phyloP scores from a whole-genome alignment of 2,329 filamentous ascomycete species.

The Albifimbria verrucaria region DNA sequence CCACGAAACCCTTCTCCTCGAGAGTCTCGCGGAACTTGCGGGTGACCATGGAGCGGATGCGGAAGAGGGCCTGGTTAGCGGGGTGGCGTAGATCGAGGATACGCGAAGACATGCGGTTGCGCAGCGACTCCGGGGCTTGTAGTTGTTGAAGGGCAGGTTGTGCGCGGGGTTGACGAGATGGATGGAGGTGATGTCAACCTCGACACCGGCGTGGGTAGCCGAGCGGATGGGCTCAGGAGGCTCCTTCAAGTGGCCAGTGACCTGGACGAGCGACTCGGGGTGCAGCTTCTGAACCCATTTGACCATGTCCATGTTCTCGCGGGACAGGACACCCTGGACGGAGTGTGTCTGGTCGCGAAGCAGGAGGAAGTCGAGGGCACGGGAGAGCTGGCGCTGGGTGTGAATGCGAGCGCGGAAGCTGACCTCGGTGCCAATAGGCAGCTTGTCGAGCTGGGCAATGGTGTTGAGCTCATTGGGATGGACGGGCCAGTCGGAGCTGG shows the following conservation, averaged over 20 bases:
- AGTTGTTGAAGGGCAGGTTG: conserved; percentile 50
- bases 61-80: conserved; percentile 82
- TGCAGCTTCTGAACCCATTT: conserved; percentile 84
- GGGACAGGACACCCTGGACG: conserved; percentile 73
- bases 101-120: conserved; percentile 73
- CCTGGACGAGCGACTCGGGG: conserved; percentile 73
- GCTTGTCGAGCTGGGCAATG: conserved; percentile 31
- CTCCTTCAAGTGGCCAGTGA: conserved; percentile 69
- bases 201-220: conserved; percentile 71
- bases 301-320: conserved; percentile 65
- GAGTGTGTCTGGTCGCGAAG: conserved; percentile 81
- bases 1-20: conserved; percentile 75
- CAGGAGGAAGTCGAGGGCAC: conserved; percentile 79
- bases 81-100: conserved; percentile 84
- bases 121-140: conserved; percentile 62
- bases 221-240: conserved; percentile 73
- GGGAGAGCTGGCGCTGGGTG: conserved; percentile 76
- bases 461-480: conserved; percentile 38
- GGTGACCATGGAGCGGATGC: conserved; percentile 76
- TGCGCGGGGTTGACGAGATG: conserved; percentile 49
- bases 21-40: conserved; percentile 76
- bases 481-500: conserved; percentile 34
- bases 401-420: conserved; percentile 39
- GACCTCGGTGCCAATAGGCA: conserved; percentile 36
- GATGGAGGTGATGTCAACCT: conserved; percentile 63